These are phyloP conservation scores for Penicillium sp. DNA, from an alignment of 2,329 filamentous ascomycete genomes.

Conservation along the genomic window DNA sequence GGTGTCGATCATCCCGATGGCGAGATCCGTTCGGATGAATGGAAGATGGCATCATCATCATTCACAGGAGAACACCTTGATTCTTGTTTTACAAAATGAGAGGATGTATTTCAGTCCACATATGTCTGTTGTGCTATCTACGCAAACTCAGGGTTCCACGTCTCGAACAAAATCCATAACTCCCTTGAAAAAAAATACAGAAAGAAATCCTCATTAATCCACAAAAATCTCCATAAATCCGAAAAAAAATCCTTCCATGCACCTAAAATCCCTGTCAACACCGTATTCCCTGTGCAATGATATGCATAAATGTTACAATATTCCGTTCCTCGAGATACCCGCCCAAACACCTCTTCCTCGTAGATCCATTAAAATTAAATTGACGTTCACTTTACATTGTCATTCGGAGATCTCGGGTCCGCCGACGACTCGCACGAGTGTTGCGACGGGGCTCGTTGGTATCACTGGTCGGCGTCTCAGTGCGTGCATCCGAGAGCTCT, in stretches of 20 bases:
- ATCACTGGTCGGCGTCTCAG: conserved; percentile 45
- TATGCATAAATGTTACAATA: conserved; percentile 21
- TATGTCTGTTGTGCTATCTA: background rate
- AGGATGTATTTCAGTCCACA: background rate
- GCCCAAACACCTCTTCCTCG: conserved; percentile 10
- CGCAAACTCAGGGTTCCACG: background rate
- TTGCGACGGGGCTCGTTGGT: conserved; percentile 39
- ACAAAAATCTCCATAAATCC: conserved; percentile 8
- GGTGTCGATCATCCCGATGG: conserved; percentile 23
- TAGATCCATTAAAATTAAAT: conserved; percentile 12
- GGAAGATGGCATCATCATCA: conserved; percentile 5
- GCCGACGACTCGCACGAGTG: conserved; percentile 41
- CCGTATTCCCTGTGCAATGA: conserved; percentile 20
- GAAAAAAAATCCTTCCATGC: conserved; percentile 11
- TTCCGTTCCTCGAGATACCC: conserved; percentile 4
- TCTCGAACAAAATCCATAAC: background rate
- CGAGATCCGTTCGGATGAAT: background rate
- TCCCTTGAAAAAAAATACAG: conserved; percentile 2
- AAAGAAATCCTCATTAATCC: background rate
- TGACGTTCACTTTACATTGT: conserved; percentile 35
- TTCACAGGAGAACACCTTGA: background rate
- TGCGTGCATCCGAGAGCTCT: conserved; percentile 43
- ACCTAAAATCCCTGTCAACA: conserved; percentile 14
- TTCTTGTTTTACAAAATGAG: background rate
- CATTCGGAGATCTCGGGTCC: conserved; percentile 40